Conservation (phyloP, 1,139 yeast species). For the Eremothecium gossypii region DNA sequence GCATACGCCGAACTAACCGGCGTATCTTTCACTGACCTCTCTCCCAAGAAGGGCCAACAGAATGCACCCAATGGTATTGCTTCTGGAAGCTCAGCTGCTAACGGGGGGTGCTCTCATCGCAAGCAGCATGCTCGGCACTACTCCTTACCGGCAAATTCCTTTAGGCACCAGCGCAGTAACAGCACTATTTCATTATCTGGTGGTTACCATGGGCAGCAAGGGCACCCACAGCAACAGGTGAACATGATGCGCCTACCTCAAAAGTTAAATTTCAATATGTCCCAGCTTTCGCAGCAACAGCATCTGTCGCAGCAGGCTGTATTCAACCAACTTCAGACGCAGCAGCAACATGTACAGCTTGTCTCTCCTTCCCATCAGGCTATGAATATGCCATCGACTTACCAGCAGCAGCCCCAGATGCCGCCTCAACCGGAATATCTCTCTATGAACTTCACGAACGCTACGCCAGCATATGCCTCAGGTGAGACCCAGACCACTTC, state of each 20-base stretch:
- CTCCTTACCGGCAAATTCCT: slow-evolving; percentile 26
- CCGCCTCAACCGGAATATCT: slow-evolving; percentile 6
- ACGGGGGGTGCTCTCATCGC: slow-evolving; percentile 8
- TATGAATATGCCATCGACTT: slow-evolving; percentile 8
- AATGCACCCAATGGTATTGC: slow-evolving; percentile 7
- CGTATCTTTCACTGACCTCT: slow-evolving; percentile 16
- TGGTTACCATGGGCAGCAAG: slow-evolving; percentile 9
- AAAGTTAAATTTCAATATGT: slow-evolving; percentile 7
- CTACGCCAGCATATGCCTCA: slow-evolving; percentile 2
- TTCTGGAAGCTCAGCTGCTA: slow-evolving; percentile 1
- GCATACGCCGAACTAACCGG: slow-evolving; percentile 28
- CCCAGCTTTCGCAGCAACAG: slow-evolving; percentile 4
- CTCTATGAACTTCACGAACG: slow-evolving; percentile 10
- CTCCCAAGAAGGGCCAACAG: slow-evolving; percentile 9
- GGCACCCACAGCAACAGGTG: slow-evolving; percentile 10
- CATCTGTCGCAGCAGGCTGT: slow-evolving; percentile 11
- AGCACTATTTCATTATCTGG: slow-evolving; percentile 26
- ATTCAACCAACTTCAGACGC: slow-evolving; percentile 4
- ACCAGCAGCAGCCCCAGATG: slow-evolving; percentile 11
- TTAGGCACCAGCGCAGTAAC: slow-evolving; percentile 19
- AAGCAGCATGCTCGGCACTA: slow-evolving; percentile 27
- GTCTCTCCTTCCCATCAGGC: slow-evolving; percentile 6
- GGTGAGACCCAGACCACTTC: not conserved
- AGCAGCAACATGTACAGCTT: not conserved
- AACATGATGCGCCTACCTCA: slow-evolving; percentile 7